Conservation (phyloP, 805 yeast species). For the Saccharomycopsis capsularis region DNA sequence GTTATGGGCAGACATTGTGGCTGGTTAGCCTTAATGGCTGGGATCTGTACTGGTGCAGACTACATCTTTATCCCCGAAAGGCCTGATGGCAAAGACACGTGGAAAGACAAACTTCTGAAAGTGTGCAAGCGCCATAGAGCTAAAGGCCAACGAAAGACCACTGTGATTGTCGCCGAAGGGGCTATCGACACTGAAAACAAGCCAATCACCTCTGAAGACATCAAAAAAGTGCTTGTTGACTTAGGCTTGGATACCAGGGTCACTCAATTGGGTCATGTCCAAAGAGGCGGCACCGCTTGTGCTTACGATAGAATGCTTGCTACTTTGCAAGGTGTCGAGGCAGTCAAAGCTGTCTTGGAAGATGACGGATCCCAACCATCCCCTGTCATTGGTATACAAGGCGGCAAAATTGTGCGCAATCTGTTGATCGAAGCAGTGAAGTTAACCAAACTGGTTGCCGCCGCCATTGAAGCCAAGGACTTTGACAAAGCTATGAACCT, state of each 20-base stretch:
- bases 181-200: conserved; percentile 64
- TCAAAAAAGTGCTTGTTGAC: conserved; percentile 55
- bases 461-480: conserved; percentile 70
- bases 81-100: conserved; percentile 55
- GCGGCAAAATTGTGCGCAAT: conserved; percentile 77
- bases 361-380: conserved; percentile 82
- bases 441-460: conserved; percentile 83
- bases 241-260: conserved; percentile 72
- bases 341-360: conserved; percentile 86
- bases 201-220: conserved; percentile 61
- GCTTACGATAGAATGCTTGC: conserved; percentile 68
- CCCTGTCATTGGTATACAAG: conserved; percentile 86
- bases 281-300: conserved; percentile 78
- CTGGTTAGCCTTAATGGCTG: conserved; percentile 82
- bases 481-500: conserved; percentile 81
- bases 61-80: conserved; percentile 74
- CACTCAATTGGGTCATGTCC: conserved; percentile 75
- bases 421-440: conserved; percentile 87
- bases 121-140: conserved; percentile 58
- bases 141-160: conserved; percentile 71
- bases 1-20: conserved; percentile 92
- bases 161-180: conserved; percentile 79
- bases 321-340: conserved; percentile 82
- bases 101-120: conserved; percentile 63
- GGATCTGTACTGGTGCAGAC: conserved; percentile 74